Evolutionary conservation across 441 rosid genomes (phyloP).

Genomic region (Euphorbia corollata): DNA sequence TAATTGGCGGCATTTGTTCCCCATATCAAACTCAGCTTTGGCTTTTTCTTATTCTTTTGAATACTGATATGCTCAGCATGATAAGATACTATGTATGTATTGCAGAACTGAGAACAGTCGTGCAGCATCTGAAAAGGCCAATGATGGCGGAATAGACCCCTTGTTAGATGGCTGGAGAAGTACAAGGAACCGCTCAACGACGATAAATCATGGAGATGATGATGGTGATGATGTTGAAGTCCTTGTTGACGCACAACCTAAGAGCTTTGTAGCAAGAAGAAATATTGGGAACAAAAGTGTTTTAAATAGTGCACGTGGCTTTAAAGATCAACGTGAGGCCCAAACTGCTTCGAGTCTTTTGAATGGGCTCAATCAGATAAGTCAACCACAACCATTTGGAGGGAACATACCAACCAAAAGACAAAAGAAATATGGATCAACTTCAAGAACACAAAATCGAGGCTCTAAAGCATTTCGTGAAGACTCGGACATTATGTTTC

Average conservation of each 20-base stretch:
- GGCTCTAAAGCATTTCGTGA: conserved; percentile 30
- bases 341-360: conserved; percentile 23
- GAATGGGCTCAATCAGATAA: conserved; percentile 19
- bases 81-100: conserved; percentile 15
- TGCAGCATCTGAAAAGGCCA: conserved; percentile 23
- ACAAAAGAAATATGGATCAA: conserved; percentile 31
- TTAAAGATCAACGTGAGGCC: conserved; percentile 15
- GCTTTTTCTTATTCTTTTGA: conserved; percentile 16
- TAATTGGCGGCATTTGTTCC: not conserved
- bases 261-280: conserved; percentile 24
- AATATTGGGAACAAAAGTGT: conserved; percentile 26
- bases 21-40: conserved; percentile 8
- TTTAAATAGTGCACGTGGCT: conserved; percentile 12
- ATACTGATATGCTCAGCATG: conserved; percentile 6
- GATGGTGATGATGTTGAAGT: conserved; percentile 27
- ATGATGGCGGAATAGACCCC: conserved; percentile 28
- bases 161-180: conserved; percentile 52
- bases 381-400: conserved; percentile 21
- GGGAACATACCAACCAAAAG: conserved; percentile 31
- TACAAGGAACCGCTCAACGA: conserved; percentile 29
- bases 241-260: conserved; percentile 21
- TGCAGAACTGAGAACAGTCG: conserved; percentile 27
- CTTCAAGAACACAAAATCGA: conserved; percentile 33
- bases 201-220: conserved; percentile 21
- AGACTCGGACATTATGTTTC: conserved; percentile 40